Evolutionary conservation across 2,329 filamentous ascomycete genomes (phyloP), one percentile per base, ranked within the genome.

Genomic region (Botrytis porri): DNA sequence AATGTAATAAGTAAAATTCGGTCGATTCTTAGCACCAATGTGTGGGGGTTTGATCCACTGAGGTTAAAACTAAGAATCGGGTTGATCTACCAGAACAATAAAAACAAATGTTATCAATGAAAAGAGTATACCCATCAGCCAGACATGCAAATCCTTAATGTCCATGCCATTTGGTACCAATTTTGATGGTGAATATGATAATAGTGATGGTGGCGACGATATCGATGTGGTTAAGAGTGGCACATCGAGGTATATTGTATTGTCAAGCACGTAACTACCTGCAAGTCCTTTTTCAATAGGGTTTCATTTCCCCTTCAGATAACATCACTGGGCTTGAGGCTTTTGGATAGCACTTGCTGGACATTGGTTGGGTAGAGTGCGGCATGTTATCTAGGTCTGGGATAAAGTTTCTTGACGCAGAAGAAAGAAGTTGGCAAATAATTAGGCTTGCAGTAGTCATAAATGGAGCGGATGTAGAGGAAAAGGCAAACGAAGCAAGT

Each of bases 41-140:
- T 90, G 88, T 90, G 87, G 88, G 35, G 73, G 73, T 73, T 73
- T 74, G 73, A 82, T 83, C 83, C 86, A 87, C 90, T 86, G 88
- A 91, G 89, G 89, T 91, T 91, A 90, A 91, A 91, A 89, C 65
- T 89, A 85, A 89, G 86, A 85, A 84, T 86, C 81, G 85, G 85
- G 84, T 76, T 83, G 65, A 67, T 67, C 54, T 67, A 57, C 35
- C 63, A 84, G 83, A 84, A 88, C 45, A 67, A 67, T 67, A 67
- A 37, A 57, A 67, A 43, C 37, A 67, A 67, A 57, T 57, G 35
- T 57, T 18, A 57, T 67, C 64, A 54, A 67, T 67, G 35, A 57
- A 57, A 16, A 20, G 54, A 67, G 57, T n/a, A 57, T 57, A 57
- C 48, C 57, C 25, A 41, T 18, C 14, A 4, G 22, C 22, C 25